phyloP scores from a whole-genome alignment of 129 eudicot species.

The Tagetes erecta region DNA sequence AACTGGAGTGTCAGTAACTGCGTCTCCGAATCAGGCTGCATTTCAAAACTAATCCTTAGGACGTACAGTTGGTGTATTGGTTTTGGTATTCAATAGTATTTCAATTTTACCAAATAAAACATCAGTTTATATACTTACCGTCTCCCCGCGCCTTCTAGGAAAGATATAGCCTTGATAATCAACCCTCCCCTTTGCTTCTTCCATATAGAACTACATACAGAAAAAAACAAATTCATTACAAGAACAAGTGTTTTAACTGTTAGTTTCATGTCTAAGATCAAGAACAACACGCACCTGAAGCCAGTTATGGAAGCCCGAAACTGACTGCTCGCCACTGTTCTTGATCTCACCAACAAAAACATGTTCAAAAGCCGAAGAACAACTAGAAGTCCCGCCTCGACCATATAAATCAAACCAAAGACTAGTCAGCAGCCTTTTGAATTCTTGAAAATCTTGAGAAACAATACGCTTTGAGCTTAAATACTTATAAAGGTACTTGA shows the following conservation, averaged over 20 bases:
- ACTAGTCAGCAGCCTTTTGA: constrained; percentile 58
- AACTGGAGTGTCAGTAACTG: constrained; percentile 88
- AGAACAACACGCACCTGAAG: constrained; percentile 67
- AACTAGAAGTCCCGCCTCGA: constrained; percentile 85
- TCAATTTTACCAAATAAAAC: neutral
- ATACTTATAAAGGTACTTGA: constrained; percentile 73
- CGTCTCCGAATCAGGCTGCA: constrained; percentile 94
- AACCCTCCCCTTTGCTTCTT: constrained; percentile 94
- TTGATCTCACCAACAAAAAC: constrained; percentile 98
- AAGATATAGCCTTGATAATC: constrained; percentile 93
- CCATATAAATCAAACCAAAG: constrained; percentile 93
- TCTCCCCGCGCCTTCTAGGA: constrained; percentile 86
- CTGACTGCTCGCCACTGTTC: constrained; percentile 67
- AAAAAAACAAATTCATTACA: constrained; percentile 4
- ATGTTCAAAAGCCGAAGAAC: constrained; percentile 97
- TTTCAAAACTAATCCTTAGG: neutral
- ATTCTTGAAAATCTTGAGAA: constrained; percentile 50
- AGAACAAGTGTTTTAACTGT: neutral
- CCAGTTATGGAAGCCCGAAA: constrained; percentile 99
- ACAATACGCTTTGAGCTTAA: constrained; percentile 51
- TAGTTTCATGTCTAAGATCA: constrained; percentile 1
- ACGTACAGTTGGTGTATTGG: neutral
- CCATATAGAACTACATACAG: constrained; percentile 76
- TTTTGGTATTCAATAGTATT: neutral
- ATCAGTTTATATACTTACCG: constrained; percentile 47